Evolutionary conservation across 345 rosid genomes (phyloP).

Genomic region (Hibiscus syriacus): DNA sequence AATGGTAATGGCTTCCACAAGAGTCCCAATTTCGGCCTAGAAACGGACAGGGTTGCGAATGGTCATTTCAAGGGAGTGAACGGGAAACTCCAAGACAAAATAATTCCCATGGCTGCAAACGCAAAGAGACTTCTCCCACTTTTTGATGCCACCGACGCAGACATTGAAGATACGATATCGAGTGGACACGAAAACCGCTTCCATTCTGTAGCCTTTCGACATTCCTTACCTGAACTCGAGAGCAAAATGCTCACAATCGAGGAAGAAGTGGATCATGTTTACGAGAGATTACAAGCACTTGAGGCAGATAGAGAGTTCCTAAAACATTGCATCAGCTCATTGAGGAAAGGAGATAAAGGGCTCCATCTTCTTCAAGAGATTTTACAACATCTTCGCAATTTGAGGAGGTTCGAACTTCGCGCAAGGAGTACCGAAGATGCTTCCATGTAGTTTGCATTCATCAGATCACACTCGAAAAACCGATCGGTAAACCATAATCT

Average conservation of each 20-base stretch:
- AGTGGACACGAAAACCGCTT: slow-evolving; percentile 26
- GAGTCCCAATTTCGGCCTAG: slow-evolving; percentile 15
- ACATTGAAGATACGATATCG: slow-evolving; percentile 33
- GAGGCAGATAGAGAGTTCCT: slow-evolving; percentile 94
- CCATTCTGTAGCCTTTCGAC: slow-evolving; percentile 19
- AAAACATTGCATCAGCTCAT: slow-evolving; percentile 72
- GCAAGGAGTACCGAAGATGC: slow-evolving; percentile 35
- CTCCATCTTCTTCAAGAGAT: slow-evolving; percentile 72
- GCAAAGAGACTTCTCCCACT: slow-evolving; percentile 90
- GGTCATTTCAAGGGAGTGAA: slow-evolving; percentile 54
- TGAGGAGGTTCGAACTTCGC: slow-evolving; percentile 51
- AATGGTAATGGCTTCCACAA: slow-evolving; percentile 40
- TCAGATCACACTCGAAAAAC: slow-evolving; percentile 3
- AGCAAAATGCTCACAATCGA: slow-evolving; percentile 35
- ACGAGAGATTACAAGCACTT: slow-evolving; percentile 79
- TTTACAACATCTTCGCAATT: slow-evolving; percentile 76
- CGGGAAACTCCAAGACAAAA: slow-evolving; percentile 34
- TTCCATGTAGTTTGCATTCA: slow-evolving; percentile 10
- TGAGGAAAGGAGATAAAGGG: slow-evolving; percentile 91
- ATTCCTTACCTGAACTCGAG: slow-evolving; percentile 25
- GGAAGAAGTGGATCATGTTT: slow-evolving; percentile 79
- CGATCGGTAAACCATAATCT: slow-evolving; percentile 22
- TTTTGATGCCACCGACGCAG: slow-evolving; percentile 60
- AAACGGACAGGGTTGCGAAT: slow-evolving; percentile 40
- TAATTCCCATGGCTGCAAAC: slow-evolving; percentile 28